Evolutionary conservation across 1,139 yeast genomes (phyloP).

Genomic region (Candida smagusa): DNA sequence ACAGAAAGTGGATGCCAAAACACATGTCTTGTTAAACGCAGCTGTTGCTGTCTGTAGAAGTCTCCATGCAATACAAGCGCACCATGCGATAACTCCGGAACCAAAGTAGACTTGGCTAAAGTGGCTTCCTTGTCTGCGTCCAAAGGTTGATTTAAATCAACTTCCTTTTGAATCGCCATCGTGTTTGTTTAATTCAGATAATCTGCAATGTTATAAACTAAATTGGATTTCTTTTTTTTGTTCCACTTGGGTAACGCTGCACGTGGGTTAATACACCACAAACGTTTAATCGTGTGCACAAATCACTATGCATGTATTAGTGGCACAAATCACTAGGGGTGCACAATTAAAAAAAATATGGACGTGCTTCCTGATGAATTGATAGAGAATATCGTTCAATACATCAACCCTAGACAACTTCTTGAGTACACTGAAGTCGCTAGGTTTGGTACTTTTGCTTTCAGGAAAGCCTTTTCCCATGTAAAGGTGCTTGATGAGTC

Average conservation of each 20-base stretch:
- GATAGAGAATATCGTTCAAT: too few species aligned
- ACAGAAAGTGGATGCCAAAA: conserved; percentile 48
- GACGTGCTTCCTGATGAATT: too few species aligned
- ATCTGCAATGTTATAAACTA: neutral
- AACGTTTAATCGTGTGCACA: too few species aligned
- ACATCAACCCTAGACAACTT: too few species aligned
- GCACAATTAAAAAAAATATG: too few species aligned
- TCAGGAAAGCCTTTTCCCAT: too few species aligned
- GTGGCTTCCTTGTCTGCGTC: conserved; percentile 48
- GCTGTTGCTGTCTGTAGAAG: conserved; percentile 55
- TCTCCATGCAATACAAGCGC: conserved; percentile 64
- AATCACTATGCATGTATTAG: too few species aligned
- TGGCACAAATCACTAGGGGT: too few species aligned
- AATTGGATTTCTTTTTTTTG: neutral
- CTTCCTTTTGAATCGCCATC: conserved; percentile 40
- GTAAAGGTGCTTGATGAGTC: too few species aligned
- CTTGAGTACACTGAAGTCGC: too few species aligned
- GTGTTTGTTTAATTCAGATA: neutral
- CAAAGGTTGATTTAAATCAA: conserved; percentile 53
- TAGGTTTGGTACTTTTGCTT: too few species aligned
- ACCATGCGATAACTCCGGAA: conserved; percentile 58
- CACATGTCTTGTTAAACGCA: conserved; percentile 45
- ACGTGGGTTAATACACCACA: neutral
- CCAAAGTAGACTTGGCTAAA: conserved; percentile 41
- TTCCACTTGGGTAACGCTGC: neutral